These are phyloP conservation scores for Alternaria arbusti DNA, from an alignment of 2,329 filamentous ascomycete species.

Conservation along the genomic window DNA sequence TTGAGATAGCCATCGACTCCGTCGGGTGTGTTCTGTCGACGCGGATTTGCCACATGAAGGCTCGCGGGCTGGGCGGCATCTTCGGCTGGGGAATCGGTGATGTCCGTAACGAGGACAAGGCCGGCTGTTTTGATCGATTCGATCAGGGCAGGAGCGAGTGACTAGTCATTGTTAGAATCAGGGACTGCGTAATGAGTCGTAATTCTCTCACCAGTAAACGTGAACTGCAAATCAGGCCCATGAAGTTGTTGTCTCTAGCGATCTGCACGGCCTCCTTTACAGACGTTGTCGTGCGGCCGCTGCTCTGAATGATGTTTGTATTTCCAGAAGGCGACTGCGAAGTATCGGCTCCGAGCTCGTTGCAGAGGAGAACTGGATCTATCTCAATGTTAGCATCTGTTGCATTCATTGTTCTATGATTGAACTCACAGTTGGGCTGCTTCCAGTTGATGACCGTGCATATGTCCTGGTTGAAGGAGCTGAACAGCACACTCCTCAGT, in stretches of 20 bases:
- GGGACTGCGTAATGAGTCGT: not conserved
- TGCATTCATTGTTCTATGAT: not conserved
- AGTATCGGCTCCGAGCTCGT: conserved; percentile 77
- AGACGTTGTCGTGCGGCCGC: conserved; percentile 77
- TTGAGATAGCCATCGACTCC: conserved; percentile 88
- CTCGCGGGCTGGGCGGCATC: conserved; percentile 36
- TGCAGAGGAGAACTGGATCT: conserved; percentile 93
- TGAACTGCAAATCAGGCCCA: conserved; percentile 92
- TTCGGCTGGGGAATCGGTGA: conserved; percentile 63
- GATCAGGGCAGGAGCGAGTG: conserved; percentile 89
- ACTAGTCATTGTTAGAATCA: conserved; percentile 58
- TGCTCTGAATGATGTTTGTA: conserved; percentile 59
- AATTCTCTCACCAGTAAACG: conserved; percentile 73
- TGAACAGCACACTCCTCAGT: conserved; percentile 89
- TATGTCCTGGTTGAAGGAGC: conserved; percentile 86
- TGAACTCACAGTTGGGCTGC: conserved; percentile 82
- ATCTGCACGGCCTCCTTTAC: conserved; percentile 95
- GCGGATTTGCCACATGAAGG: conserved; percentile 51
- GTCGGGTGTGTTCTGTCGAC: conserved; percentile 65
- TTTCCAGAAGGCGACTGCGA: conserved; percentile 40
- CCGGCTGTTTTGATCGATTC: conserved; percentile 95
- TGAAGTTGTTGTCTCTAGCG: conserved; percentile 95
- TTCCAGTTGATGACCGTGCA: conserved; percentile 99
- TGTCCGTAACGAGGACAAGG: conserved; percentile 88
- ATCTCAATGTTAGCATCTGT: conserved; percentile 15